Conservation (phyloP, 2,329 filamentous ascomycete species). For the Fusarium falciforme region DNA sequence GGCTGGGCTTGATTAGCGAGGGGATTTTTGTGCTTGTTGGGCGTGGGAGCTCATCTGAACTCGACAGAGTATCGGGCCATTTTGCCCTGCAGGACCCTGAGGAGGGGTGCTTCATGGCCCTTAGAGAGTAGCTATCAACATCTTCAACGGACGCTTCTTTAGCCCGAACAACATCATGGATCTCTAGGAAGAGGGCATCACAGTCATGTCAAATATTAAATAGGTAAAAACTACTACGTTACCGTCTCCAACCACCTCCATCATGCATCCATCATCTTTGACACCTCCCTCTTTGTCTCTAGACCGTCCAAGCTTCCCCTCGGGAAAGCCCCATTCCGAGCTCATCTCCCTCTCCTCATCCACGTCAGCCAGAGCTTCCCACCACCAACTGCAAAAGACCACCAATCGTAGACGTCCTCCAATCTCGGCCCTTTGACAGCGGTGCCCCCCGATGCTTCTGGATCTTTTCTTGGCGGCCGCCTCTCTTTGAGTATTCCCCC, state of each 20-base stretch:
- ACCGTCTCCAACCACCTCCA: not conserved
- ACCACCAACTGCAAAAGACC: constrained; percentile 6
- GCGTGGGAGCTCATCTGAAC: not conserved
- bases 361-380: constrained; percentile 15
- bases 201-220: not conserved
- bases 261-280: not conserved
- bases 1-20: constrained; percentile 29
- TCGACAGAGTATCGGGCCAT: not conserved
- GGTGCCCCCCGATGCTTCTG: constrained; percentile 14
- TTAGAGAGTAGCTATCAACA: not conserved
- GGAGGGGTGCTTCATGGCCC: not conserved
- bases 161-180: not conserved
- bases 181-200: not conserved
- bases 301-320: constrained; percentile 5
- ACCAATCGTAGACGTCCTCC: constrained; percentile 13
- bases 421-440: constrained; percentile 1
- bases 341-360: constrained; percentile 1
- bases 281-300: constrained; percentile 5
- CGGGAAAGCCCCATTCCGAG: constrained; percentile 27
- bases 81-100: not conserved
- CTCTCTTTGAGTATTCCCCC: constrained; percentile 16
- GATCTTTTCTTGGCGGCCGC: constrained; percentile 5
- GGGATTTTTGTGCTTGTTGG: not conserved
- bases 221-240: not conserved
- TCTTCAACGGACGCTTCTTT: not conserved